Base-by-base conservation (phyloP, 2,329 filamentous ascomycete genomes). In the Aspergillus sp. region DNA sequence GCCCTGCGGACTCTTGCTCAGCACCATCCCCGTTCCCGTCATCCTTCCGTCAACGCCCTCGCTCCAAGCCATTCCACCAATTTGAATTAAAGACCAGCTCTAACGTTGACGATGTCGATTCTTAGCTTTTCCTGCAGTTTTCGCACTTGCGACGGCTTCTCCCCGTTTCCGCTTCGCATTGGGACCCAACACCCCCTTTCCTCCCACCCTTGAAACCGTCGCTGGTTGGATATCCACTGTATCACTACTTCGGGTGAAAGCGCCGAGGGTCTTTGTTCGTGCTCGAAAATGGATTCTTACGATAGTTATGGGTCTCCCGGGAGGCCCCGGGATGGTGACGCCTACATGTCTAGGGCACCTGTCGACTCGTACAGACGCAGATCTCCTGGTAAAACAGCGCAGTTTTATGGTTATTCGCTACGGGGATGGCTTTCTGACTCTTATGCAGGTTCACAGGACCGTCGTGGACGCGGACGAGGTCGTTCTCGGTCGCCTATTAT, bases 401-500 rank as follows among this genome's bases (percentile, higher is more conserved):
- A 13, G 13, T 17, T 38, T n/a, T 7, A 7, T 35, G 3, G 9
- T 41, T 37, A 27, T 2, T 1, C 19, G 3, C 25, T 30, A 33
- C 10, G 13, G 37, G 41, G 43, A 17, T n/a, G 10, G 15, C 17
- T 35, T 27, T 27, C 20, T 44, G 46, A 44, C 47, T 52, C 10
- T 12, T 10, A 23, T 50, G 12, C 44, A 64, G 65, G 53, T 27
- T 66, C 65, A 17, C 67, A 74, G 46, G 72, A 74, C 50, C 68
- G 71, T 52, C 68, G 71, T 51, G 66, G 71, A 44, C 69, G 72
- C 49, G 64, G 61, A 41, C 78, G 74, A 47, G 67, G 63, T 38
- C 70, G 82, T 48, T 84, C 81, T 37, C 78, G 81, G 45, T 84
- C 82, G 9, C 81, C 81, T 10, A 70, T 73, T 25, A 74, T 74